Percentiles rank a stretch among this genome's conserved stretches.
Evolutionary conservation across 2,329 filamentous ascomycete species (phyloP).

Genomic region (Botrytis fabae): DNA sequence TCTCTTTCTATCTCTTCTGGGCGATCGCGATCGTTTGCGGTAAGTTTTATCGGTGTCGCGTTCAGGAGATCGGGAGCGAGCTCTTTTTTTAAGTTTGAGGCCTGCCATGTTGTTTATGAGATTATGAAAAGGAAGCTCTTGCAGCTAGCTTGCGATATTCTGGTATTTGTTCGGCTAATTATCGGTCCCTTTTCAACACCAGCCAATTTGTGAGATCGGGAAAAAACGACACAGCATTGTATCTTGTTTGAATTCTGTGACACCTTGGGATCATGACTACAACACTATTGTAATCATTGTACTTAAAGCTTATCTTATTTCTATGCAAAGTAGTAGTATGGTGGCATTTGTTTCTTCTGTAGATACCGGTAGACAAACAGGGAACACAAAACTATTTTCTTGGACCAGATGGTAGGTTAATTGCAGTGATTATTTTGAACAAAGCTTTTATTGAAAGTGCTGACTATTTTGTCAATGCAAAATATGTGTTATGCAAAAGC

Average conservation of each 20-base stretch:
- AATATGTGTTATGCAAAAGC: slow-evolving; percentile 24
- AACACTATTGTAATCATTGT: background rate
- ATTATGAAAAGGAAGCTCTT: background rate
- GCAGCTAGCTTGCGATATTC: background rate
- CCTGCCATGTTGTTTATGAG: slow-evolving; percentile 19
- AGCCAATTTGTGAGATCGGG: background rate
- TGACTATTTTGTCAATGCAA: slow-evolving; percentile 14
- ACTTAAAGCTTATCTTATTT: background rate
- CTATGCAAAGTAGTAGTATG: background rate
- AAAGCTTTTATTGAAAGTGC: slow-evolving; percentile 20
- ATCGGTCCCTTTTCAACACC: background rate
- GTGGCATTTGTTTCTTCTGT: background rate
- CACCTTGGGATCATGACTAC: background rate
- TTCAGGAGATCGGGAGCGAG: slow-evolving; percentile 21
- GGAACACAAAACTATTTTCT: background rate
- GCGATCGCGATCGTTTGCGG: slow-evolving; percentile 23
- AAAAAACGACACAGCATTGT: background rate
- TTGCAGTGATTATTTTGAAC: slow-evolving; percentile 3
- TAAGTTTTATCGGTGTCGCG: slow-evolving; percentile 20
- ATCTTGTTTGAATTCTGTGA: background rate
- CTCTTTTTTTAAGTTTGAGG: slow-evolving; percentile 23
- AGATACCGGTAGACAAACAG: background rate
- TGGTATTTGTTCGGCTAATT: slow-evolving; percentile 7
- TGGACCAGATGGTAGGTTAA: background rate
- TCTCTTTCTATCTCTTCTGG: slow-evolving; percentile 44